Percentiles rank a stretch among this genome's conserved stretches.
Evolutionary conservation across 2,329 filamentous ascomycete genomes (phyloP).

Genomic region (Curvularia lunata): DNA sequence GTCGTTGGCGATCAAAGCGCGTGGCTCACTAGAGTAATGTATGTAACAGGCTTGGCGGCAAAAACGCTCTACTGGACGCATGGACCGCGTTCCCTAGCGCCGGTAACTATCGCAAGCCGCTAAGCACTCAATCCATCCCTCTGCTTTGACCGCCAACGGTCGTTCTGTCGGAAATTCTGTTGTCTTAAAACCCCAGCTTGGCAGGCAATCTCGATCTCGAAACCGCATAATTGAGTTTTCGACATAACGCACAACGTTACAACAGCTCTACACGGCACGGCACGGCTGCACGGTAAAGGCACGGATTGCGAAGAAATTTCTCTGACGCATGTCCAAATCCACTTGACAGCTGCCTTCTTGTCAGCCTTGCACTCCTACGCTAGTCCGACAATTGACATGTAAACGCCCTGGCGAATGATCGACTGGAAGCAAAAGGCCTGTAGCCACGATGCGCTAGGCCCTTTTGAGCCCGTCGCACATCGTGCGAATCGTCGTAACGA

Average conservation of each 20-base stretch:
- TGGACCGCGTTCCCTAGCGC: constrained; percentile 19
- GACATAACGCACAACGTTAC: neutral
- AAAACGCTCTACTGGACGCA: constrained; percentile 23
- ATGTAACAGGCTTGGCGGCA: neutral
- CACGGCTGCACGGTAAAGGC: neutral
- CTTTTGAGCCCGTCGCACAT: constrained; percentile 4
- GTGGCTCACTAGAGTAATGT: constrained; percentile 5
- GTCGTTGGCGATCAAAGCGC: constrained; percentile 1
- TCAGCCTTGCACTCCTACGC: constrained; percentile 14
- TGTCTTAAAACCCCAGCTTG: constrained; percentile 2
- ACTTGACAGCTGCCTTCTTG: neutral
- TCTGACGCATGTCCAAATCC: neutral
- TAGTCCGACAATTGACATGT: constrained; percentile 9
- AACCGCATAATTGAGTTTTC: constrained; percentile 8
- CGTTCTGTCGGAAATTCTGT: constrained; percentile 17
- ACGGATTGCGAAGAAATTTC: neutral
- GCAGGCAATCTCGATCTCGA: constrained; percentile 5
- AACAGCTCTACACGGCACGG: neutral
- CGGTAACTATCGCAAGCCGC: constrained; percentile 24
- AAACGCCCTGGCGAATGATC: constrained; percentile 18
- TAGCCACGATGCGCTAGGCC: constrained; percentile 15
- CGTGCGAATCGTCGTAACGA: constrained; percentile 16
- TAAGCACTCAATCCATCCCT: constrained; percentile 22
- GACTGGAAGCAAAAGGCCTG: constrained; percentile 2
- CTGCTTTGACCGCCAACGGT: constrained; percentile 16